Evolutionary conservation across 306 rosid species (phyloP), one percentile per base, ranked within the genome.

Genomic region (Hippophae rhamnoides): DNA sequence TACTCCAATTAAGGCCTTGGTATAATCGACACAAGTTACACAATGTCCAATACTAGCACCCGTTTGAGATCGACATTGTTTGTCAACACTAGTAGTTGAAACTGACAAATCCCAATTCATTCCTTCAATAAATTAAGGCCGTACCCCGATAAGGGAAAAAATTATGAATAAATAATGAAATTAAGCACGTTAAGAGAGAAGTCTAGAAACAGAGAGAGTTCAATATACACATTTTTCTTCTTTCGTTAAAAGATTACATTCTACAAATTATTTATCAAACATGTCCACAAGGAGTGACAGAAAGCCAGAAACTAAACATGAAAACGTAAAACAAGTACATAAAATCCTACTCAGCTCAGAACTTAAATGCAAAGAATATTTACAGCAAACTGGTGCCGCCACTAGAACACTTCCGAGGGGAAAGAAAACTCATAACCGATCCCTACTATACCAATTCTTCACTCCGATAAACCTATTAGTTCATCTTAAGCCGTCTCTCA

Each of bases 221-320:
- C 59, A 41, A 13, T 65, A 85, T 77, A 89, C 84, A 89, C 27
- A 61, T 72, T 3, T 62, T 66, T 78, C 62, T 70, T 74, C 23
- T 18, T 80, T 70, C 78, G 47, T 44, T 1, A 23, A 40, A 67
- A 43, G 56, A 66, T 56, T 77, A 58, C 76, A 67, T 50, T 70
- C 82, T 77, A 83, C 94, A 81, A 63, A 58, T 89, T 89, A 89
- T 89, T 89, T 89, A 86, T 89, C 71, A 64, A 71, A 86, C 95
- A 86, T 14, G 71, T 67, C 63, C 76, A 61, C 41, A 63, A 51
- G 79, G 60, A 65, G 59, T 43, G 23, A 18, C 51, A 54, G 54
- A 6, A 9, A 7, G 27, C 48, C 23, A 49, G 25, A 18, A 6
- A 4, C 6, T 5, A 43, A 11, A 8, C 27, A 10, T 9, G 14